Percentiles rank a stretch among this genome's conserved stretches.
These are phyloP conservation scores for Rubus idaeus DNA, from an alignment of 306 rosid genomes.

Conservation along the genomic window DNA sequence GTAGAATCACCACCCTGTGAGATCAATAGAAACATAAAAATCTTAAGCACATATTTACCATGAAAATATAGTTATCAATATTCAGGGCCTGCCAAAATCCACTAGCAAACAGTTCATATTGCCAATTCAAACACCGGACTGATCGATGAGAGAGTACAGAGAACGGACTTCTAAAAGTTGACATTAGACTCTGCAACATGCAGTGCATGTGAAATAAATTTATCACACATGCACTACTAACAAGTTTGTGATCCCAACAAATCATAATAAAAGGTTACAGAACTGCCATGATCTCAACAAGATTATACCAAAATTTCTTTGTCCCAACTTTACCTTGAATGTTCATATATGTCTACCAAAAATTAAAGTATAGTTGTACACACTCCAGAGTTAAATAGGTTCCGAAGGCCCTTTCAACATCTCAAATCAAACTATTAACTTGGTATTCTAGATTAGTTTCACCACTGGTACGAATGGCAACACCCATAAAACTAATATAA, in stretches of 20 bases:
- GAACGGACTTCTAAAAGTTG: background rate
- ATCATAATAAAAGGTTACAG: no score
- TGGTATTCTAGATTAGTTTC: background rate
- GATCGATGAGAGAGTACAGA: background rate
- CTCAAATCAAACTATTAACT: background rate
- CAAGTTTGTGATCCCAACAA: no score
- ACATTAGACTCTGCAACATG: background rate
- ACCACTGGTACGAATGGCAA: background rate
- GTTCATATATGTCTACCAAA: background rate
- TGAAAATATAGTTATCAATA: conserved; percentile 3
- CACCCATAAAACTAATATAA: conserved; percentile 7
- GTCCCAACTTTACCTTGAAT: background rate
- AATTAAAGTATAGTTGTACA: background rate
- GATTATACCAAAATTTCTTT: no score
- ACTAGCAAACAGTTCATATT: background rate
- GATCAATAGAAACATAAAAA: conserved; percentile 15
- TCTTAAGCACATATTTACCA: conserved; percentile 14
- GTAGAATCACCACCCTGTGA: conserved; percentile 76
- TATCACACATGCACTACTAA: no score
- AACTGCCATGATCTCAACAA: no score
- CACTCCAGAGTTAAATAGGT: background rate
- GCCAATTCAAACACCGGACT: background rate
- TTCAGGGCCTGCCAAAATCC: background rate
- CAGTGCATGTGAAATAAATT: background rate
- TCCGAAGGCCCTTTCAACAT: background rate